phyloP scores from a whole-genome alignment of 164 flowering plant species.

The Brasenia schreberi region DNA sequence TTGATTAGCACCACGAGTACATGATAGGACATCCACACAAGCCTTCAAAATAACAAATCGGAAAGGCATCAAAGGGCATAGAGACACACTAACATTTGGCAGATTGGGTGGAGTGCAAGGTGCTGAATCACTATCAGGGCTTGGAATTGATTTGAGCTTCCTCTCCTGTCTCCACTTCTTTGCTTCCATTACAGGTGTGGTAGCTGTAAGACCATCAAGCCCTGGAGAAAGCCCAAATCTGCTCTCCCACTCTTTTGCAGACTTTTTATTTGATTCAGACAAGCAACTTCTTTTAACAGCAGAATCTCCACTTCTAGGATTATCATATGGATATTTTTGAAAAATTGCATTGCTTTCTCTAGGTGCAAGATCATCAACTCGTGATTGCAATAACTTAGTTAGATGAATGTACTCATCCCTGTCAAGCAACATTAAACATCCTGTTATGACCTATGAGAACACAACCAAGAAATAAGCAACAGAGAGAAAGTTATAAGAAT shows the following conservation, averaged over 20 bases:
- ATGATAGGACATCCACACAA: too few species aligned
- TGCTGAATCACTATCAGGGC: neutral
- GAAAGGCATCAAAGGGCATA: too few species aligned
- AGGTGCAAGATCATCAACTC: neutral
- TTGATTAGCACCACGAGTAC: neutral
- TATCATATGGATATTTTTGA: too few species aligned
- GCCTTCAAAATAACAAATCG: too few species aligned
- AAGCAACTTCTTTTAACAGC: neutral
- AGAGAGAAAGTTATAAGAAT: too few species aligned
- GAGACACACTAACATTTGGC: too few species aligned
- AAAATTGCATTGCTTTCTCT: too few species aligned
- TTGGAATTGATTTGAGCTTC: neutral
- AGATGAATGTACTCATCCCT: neutral
- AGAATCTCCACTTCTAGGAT: neutral
- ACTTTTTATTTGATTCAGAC: neutral
- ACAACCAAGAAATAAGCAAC: too few species aligned
- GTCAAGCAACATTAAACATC: too few species aligned
- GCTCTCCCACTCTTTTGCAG: neutral
- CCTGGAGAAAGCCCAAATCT: neutral
- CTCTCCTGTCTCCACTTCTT: neutral
- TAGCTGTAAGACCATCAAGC: neutral
- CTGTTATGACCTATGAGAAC: too few species aligned
- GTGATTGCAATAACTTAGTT: neutral
- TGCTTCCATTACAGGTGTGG: neutral
- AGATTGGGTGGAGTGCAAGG: too few species aligned